Percentiles rank a stretch among this genome's conserved stretches.
Conservation (phyloP, 139 green algal genomes). For the Picocystis salinarum region DNA sequence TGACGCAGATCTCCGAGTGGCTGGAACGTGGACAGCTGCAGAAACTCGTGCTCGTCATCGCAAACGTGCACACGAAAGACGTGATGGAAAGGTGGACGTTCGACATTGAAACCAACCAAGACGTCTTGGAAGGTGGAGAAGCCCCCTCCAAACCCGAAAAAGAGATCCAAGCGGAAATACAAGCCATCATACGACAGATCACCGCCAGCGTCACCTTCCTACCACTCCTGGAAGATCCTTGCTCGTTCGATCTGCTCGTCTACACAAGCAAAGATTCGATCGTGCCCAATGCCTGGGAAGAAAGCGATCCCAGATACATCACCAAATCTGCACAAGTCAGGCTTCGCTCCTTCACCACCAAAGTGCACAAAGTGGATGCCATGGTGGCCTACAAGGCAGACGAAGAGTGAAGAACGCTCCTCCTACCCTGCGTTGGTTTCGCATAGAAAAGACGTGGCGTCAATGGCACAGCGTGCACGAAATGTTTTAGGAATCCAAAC, state of each 20-base stretch:
- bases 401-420: conserved; percentile 19
- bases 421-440: too few species aligned
- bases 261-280: conserved; percentile 56
- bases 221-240: conserved; percentile 68
- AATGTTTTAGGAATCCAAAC: too few species aligned
- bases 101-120: conserved; percentile 70
- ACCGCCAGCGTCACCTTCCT: conserved; percentile 85
- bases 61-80: conserved; percentile 27
- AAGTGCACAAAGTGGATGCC: conserved; percentile 78
- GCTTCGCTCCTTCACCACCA: conserved; percentile 79
- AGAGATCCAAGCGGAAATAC: conserved; percentile 71
- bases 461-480: too few species aligned
- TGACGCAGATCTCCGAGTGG: conserved; percentile 74
- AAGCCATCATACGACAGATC: conserved; percentile 88
- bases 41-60: conserved; percentile 81
- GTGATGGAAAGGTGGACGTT: conserved; percentile 92
- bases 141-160: conserved; percentile 41
- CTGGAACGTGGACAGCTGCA: conserved; percentile 56
- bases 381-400: conserved; percentile 60
- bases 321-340: conserved; percentile 53
- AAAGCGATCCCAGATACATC: conserved; percentile 68
- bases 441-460: too few species aligned
- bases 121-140: conserved; percentile 24
- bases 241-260: conserved; percentile 75
- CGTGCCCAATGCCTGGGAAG: conserved; percentile 76